Conservation (phyloP, 805 yeast genomes). For the Candida gorgasii region DNA sequence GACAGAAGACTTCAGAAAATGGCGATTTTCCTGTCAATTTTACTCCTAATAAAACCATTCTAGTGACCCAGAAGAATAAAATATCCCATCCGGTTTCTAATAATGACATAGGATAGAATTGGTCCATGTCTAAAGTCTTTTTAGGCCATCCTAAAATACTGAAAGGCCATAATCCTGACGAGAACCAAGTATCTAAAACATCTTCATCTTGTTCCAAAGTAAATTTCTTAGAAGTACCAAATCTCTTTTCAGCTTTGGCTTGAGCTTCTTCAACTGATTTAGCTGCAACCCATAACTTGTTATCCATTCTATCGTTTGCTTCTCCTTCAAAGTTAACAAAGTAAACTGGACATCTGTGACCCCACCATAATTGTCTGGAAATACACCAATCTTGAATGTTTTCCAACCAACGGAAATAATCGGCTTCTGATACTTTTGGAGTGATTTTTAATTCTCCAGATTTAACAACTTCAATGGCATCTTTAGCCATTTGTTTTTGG, state of each 20-base stretch:
- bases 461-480: conserved; percentile 82
- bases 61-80: conserved; percentile 96
- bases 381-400: conserved; percentile 99
- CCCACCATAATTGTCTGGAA: conserved; percentile 91
- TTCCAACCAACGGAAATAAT: conserved; percentile 93
- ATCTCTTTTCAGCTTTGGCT: conserved; percentile 72
- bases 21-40: conserved; percentile 91
- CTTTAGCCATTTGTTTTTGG: conserved; percentile 84
- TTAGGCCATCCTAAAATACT: conserved; percentile 97
- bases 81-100: conserved; percentile 99
- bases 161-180: conserved; percentile 97
- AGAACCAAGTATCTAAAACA: conserved; percentile 98
- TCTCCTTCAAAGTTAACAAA: conserved; percentile 79
- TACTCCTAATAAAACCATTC: conserved; percentile 91
- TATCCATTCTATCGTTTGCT: conserved; percentile 61
- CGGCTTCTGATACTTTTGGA: conserved; percentile 89
- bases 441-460: conserved; percentile 76
- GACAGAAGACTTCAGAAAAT: conserved; percentile 96
- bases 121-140: conserved; percentile 67
- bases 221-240: conserved; percentile 61
- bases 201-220: conserved; percentile 94
- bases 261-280: conserved; percentile 80
- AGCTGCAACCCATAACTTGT: conserved; percentile 89
- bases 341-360: conserved; percentile 97
- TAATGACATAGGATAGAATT: conserved; percentile 88